Evolutionary conservation across 2,329 filamentous ascomycete genomes (phyloP).

Genomic region (Zymoseptoria pseudotritici): DNA sequence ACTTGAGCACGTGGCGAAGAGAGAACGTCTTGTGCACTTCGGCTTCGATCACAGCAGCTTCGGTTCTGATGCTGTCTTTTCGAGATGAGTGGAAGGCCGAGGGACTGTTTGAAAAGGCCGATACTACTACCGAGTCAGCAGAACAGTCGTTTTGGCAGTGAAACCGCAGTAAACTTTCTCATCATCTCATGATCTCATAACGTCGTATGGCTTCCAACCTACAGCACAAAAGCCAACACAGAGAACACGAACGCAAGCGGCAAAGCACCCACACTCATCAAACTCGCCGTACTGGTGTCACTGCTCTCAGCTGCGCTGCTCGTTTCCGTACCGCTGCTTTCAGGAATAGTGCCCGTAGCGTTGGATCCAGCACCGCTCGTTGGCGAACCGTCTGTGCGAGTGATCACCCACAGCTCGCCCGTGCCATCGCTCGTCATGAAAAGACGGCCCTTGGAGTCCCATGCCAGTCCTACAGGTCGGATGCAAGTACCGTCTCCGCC

Average conservation of each 20-base stretch:
- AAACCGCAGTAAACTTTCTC: neutral
- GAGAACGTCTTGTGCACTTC: too few species aligned
- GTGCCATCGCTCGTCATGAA: slow-evolving; percentile 58
- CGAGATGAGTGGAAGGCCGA: neutral
- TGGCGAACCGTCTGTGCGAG: slow-evolving; percentile 8
- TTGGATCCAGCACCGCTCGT: slow-evolving; percentile 13
- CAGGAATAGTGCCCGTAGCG: slow-evolving; percentile 16
- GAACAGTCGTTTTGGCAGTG: neutral
- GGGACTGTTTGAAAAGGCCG: neutral
- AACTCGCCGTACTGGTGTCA: neutral
- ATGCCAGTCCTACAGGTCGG: slow-evolving; percentile 54
- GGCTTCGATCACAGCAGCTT: too few species aligned
- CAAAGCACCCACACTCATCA: neutral
- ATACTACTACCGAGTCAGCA: neutral
- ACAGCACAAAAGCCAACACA: neutral
- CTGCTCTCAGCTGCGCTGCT: neutral
- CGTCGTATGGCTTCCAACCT: neutral
- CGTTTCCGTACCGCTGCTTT: neutral
- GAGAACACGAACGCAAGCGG: neutral
- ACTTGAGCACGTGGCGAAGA: too few species aligned
- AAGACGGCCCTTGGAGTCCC: slow-evolving; percentile 45
- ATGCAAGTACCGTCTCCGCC: slow-evolving; percentile 44
- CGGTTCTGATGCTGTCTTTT: too few species aligned
- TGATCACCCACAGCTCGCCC: slow-evolving; percentile 56
- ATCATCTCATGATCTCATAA: neutral